A percentile compares a stretch with the other conserved stretches of the same genome.
Conservation (phyloP, 148 eudicot genomes). For the Amaranthus palmeri region DNA sequence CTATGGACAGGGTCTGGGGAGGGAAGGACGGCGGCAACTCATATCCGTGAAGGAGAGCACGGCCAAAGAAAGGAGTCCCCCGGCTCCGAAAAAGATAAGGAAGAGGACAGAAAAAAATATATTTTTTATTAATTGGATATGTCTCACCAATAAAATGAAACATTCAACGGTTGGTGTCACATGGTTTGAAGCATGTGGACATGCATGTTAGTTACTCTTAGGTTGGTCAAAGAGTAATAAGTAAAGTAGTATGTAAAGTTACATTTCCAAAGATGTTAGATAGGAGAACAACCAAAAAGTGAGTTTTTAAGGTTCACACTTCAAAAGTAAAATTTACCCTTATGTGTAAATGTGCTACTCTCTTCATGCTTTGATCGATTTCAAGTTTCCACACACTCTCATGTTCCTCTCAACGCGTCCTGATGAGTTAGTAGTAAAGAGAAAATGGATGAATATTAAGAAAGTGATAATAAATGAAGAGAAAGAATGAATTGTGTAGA, state of each 20-base stretch:
- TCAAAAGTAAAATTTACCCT: background rate
- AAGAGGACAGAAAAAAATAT: no score
- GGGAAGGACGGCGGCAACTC: no score
- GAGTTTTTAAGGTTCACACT: conserved; percentile 12
- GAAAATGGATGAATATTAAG: no score
- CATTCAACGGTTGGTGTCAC: conserved; percentile 5
- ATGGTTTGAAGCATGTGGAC: conserved; percentile 14
- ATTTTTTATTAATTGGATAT: background rate
- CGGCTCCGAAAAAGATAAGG: no score
- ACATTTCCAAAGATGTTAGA: background rate
- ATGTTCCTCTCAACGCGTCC: background rate
- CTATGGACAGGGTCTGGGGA: no score
- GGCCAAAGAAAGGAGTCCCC: no score
- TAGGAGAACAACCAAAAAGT: conserved; percentile 12
- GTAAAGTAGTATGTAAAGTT: background rate
- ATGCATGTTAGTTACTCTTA: conserved; percentile 15
- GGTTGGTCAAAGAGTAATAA: background rate
- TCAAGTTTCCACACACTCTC: background rate
- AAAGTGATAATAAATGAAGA: no score
- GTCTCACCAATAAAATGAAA: background rate
- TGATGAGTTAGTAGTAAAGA: no score
- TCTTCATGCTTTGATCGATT: background rate
- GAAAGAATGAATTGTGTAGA: no score
- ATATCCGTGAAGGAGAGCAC: no score
- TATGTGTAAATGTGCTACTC: conserved; percentile 7